Evolutionary conservation across 371 early-diverging fungal genomes (phyloP).

Genomic region (Mucor velutinosus): DNA sequence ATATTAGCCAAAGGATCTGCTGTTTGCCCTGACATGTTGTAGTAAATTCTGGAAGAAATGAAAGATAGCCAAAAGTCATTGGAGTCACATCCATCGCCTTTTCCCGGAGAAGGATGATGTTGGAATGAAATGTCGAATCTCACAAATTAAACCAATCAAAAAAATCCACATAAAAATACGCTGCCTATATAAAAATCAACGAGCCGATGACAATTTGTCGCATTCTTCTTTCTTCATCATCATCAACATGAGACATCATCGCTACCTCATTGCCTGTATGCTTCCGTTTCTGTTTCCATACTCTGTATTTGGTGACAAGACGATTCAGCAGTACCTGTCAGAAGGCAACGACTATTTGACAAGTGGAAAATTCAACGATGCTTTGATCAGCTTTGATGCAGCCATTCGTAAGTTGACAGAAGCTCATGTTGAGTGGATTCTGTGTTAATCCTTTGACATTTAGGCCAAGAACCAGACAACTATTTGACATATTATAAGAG

Average conservation of each 20-base stretch:
- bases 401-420: slow-evolving; percentile 64
- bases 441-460: not conserved
- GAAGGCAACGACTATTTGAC: slow-evolving; percentile 63
- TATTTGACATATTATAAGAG: slow-evolving; percentile 83
- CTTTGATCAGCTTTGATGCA: slow-evolving; percentile 69
- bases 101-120: not conserved
- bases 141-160: slow-evolving; percentile 1
- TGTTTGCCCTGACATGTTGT: not conserved
- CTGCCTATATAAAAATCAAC: not conserved
- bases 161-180: slow-evolving; percentile 1
- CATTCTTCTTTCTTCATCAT: slow-evolving; percentile 47
- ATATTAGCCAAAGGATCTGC: not conserved
- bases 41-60: not conserved
- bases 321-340: slow-evolving; percentile 56
- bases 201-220: too few species aligned
- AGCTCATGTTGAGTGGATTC: not conserved
- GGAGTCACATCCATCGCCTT: not conserved
- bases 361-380: slow-evolving; percentile 62
- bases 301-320: slow-evolving; percentile 42
- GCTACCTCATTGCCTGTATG: slow-evolving; percentile 34
- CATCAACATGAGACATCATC: slow-evolving; percentile 33
- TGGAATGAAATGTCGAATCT: not conserved
- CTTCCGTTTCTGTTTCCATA: slow-evolving; percentile 35
- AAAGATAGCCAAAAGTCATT: not conserved
- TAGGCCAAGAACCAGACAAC: slow-evolving; percentile 74